These are phyloP conservation scores for Arthrobotrys pseudoclavata DNA, from an alignment of 2,329 filamentous ascomycete species.

Conservation along the genomic window DNA sequence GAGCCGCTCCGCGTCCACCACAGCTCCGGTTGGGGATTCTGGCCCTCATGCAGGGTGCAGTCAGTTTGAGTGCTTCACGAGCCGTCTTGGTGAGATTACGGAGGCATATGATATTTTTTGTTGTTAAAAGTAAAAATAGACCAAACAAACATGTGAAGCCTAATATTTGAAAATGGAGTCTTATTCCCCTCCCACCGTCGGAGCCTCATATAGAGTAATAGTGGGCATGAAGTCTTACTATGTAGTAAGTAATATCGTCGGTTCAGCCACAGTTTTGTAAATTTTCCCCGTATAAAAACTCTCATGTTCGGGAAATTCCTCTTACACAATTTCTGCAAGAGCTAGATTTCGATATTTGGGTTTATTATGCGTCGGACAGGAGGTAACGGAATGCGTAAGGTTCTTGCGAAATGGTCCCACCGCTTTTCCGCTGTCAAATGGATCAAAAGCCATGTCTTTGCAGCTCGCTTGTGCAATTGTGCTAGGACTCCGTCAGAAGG, in stretches of 20 bases:
- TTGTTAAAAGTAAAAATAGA: conserved; percentile 31
- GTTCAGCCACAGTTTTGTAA: conserved; percentile 24
- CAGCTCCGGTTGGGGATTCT: conserved; percentile 18
- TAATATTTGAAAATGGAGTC: conserved; percentile 7
- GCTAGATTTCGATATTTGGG: conserved; percentile 25
- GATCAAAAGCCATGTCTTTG: conserved; percentile 23
- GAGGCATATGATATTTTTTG: conserved; percentile 4
- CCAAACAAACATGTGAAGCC: conserved; percentile 11
- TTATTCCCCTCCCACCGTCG: conserved; percentile 22
- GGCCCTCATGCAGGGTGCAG: conserved; percentile 26
- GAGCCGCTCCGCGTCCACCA: conserved; percentile 12
- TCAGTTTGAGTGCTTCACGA: conserved; percentile 27
- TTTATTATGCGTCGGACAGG: conserved; percentile 19
- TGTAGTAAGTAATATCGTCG: conserved; percentile 8
- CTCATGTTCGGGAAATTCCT: conserved; percentile 10
- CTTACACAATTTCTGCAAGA: conserved; percentile 9
- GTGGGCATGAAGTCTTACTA: conserved; percentile 14
- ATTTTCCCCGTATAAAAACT: conserved; percentile 14
- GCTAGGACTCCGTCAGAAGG: conserved; percentile 28
- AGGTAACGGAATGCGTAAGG: conserved; percentile 19
- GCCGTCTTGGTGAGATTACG: conserved; percentile 29
- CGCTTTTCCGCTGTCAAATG: conserved; percentile 35
- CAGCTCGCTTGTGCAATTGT: conserved; percentile 33
- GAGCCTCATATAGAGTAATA: neutral
- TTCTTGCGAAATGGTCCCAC: conserved; percentile 29